Evolutionary conservation across 768 basidiomycete species (phyloP).

Genomic region (Agrocybe praecox): DNA sequence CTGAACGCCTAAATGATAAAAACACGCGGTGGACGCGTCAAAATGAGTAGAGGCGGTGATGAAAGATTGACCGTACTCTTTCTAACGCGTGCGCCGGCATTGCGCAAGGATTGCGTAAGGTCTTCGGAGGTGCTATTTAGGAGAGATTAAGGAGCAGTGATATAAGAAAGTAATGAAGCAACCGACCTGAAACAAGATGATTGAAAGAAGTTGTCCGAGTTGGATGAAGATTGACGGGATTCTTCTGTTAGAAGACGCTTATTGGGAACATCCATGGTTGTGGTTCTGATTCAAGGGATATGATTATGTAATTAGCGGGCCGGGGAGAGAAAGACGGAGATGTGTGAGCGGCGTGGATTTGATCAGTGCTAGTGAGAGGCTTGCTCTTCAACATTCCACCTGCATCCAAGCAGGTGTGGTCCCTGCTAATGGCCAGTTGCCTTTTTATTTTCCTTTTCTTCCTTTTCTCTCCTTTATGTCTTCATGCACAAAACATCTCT

Average conservation of each 20-base stretch:
- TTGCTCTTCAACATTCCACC: conserved; percentile 4
- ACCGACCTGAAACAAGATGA: conserved; percentile 15
- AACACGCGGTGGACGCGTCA: conserved; percentile 26
- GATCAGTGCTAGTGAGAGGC: not conserved
- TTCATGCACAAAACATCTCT: conserved; percentile 50
- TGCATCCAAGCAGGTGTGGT: conserved; percentile 1
- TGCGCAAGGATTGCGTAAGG: conserved; percentile 54
- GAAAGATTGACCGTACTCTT: conserved; percentile 50
- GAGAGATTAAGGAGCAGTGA: not conserved
- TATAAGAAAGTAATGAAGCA: not conserved
- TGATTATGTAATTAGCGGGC: not conserved
- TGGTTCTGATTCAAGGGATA: not conserved
- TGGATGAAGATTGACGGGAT: conserved; percentile 7
- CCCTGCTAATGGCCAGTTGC: conserved; percentile 29
- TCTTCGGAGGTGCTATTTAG: conserved; percentile 46
- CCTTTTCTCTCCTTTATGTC: conserved; percentile 25
- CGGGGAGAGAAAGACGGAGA: not conserved
- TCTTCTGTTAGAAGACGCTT: conserved; percentile 33
- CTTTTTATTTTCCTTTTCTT: conserved; percentile 27
- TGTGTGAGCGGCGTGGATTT: not conserved
- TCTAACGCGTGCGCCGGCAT: conserved; percentile 57
- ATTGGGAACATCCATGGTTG: conserved; percentile 15
- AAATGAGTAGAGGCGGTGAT: not conserved
- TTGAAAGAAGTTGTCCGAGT: conserved; percentile 11
- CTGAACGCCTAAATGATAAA: conserved; percentile 47